A percentile compares a stretch with the other conserved stretches of the same genome.
Conservation (phyloP, 257 asterid species). For the Nicotiana undulata region DNA sequence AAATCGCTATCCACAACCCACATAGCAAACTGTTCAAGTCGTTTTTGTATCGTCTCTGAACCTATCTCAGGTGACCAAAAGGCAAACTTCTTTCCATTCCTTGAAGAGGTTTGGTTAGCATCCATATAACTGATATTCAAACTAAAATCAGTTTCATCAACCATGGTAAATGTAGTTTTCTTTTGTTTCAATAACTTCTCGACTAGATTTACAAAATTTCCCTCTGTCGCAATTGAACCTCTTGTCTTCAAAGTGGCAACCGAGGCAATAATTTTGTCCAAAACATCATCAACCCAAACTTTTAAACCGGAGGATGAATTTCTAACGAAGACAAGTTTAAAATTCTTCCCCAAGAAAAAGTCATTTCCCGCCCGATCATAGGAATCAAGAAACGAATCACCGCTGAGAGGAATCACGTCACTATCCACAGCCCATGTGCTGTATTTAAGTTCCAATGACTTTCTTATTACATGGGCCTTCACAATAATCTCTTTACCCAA, state of each 20-base stretch:
- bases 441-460: constrained; percentile 58
- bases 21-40: constrained; percentile 37
- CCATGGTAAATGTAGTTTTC: constrained; percentile 20
- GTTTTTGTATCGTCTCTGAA: constrained; percentile 36
- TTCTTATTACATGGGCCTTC: constrained; percentile 42
- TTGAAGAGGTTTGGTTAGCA: constrained; percentile 27
- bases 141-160: constrained; percentile 51
- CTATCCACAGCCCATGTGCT: constrained; percentile 53
- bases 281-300: constrained; percentile 40
- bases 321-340: constrained; percentile 36
- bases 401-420: constrained; percentile 46
- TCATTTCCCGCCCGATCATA: constrained; percentile 33
- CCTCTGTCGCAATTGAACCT: constrained; percentile 26
- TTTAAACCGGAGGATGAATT: constrained; percentile 48
- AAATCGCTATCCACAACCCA: constrained; percentile 71
- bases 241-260: constrained; percentile 23
- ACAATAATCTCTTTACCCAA: constrained; percentile 44
- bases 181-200: constrained; percentile 46
- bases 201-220: constrained; percentile 31
- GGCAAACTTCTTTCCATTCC: constrained; percentile 29
- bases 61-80: constrained; percentile 51
- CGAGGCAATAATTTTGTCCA: constrained; percentile 26
- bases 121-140: constrained; percentile 23
- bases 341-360: constrained; percentile 42
- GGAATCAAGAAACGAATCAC: constrained; percentile 37